Evolutionary conservation across 2,329 filamentous ascomycete genomes (phyloP).

Genomic region (Xylariaceae sp.): DNA sequence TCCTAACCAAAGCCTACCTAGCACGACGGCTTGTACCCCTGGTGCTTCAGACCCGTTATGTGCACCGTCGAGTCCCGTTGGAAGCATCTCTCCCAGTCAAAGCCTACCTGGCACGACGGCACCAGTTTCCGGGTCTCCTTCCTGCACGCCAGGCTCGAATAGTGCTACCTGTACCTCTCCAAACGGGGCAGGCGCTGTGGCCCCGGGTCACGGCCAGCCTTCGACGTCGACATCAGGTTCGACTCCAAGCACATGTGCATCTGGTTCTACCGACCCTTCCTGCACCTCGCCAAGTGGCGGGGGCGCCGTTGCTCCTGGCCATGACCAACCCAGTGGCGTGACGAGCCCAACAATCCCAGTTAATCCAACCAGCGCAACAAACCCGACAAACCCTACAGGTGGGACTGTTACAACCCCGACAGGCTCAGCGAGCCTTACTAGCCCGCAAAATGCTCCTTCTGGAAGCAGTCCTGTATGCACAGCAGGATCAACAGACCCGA

Average conservation of each 20-base stretch:
- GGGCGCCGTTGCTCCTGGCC: conserved; percentile 9
- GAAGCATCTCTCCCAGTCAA: conserved; percentile 6
- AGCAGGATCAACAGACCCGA: conserved; percentile 15
- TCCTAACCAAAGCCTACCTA: too few relatives aligned
- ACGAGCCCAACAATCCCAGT: conserved; percentile 4
- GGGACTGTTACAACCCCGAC: neutral
- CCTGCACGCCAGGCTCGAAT: conserved; percentile 13
- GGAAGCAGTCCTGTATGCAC: conserved; percentile 6
- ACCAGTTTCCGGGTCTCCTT: conserved; percentile 2
- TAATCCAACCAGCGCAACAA: neutral
- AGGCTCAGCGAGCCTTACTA: neutral
- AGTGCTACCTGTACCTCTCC: conserved; percentile 17
- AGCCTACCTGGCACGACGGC: conserved; percentile 8
- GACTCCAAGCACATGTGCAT: conserved; percentile 10
- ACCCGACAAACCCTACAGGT: neutral
- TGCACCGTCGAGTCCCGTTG: conserved; percentile 3
- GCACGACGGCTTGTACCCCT: too few relatives aligned
- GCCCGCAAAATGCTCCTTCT: conserved; percentile 1
- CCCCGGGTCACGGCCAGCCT: conserved; percentile 15
- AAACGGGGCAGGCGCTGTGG: conserved; percentile 7
- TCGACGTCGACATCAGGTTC: conserved; percentile 9
- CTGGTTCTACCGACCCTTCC: conserved; percentile 18
- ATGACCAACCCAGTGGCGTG: conserved; percentile 8
- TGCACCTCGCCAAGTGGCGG: conserved; percentile 15
- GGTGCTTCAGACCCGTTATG: neutral